A percentile compares a stretch with the other conserved stretches of the same genome.
phyloP scores from a whole-genome alignment of 2,329 filamentous ascomycete species.

The Ceratocystis harringtonii region DNA sequence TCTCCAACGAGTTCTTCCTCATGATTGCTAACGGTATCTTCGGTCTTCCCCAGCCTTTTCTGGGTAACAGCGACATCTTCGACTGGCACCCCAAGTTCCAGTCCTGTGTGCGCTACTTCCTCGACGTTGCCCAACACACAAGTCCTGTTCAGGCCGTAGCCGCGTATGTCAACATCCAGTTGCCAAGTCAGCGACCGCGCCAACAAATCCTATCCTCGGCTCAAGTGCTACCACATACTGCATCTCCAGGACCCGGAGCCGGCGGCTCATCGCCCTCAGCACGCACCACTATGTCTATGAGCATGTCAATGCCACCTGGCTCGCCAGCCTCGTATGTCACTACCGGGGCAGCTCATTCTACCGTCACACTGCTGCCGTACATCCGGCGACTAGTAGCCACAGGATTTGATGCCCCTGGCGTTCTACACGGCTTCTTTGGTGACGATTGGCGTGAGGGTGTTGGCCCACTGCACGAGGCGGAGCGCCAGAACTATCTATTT shows the following conservation, averaged over 20 bases:
- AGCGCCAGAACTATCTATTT: conserved; percentile 88
- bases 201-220: conserved; percentile 21
- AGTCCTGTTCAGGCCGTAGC: conserved; percentile 73
- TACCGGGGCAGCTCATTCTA: conserved; percentile 21
- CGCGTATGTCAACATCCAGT: conserved; percentile 77
- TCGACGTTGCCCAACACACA: conserved; percentile 79
- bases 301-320: conserved; percentile 6
- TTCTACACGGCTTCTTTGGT: conserved; percentile 95
- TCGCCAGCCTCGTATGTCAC: conserved; percentile 13
- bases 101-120: conserved; percentile 78
- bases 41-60: conserved; percentile 27
- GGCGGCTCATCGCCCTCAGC: conserved; percentile 17
- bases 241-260: conserved; percentile 22
- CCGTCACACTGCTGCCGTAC: conserved; percentile 68
- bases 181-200: conserved; percentile 60
- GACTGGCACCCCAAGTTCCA: conserved; percentile 88
- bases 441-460: conserved; percentile 75
- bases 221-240: conserved; percentile 22
- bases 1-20: background rate
- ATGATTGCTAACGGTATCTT: conserved; percentile 2
- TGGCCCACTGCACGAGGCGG: conserved; percentile 69
- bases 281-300: background rate
- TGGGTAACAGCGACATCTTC: conserved; percentile 48
- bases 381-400: conserved; percentile 81
- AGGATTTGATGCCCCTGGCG: conserved; percentile 70